phyloP scores from a whole-genome alignment of 306 rosid species.

The Dryas alaskensis region DNA sequence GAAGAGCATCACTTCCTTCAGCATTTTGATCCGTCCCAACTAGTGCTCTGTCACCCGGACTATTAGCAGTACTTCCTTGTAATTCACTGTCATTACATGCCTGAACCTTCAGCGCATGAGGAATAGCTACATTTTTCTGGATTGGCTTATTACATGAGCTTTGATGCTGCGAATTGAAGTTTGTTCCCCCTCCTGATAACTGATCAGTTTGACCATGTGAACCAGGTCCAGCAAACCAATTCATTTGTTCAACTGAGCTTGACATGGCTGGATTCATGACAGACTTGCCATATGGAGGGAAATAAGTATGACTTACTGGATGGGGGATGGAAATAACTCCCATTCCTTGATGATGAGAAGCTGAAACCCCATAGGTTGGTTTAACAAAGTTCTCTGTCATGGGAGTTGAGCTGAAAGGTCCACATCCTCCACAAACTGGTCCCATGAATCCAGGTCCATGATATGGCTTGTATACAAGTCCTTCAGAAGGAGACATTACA shows the following conservation, averaged over 20 bases:
- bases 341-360: slow-evolving; percentile 52
- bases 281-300: slow-evolving; percentile 70
- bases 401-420: slow-evolving; percentile 56
- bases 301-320: slow-evolving; percentile 52
- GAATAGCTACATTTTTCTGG: slow-evolving; percentile 32
- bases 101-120: slow-evolving; percentile 38
- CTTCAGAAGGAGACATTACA: slow-evolving; percentile 87
- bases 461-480: slow-evolving; percentile 91
- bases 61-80: slow-evolving; percentile 64
- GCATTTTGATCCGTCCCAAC: slow-evolving; percentile 25
- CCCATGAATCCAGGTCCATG: slow-evolving; percentile 64
- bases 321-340: slow-evolving; percentile 45
- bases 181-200: slow-evolving; percentile 33
- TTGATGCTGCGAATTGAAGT: slow-evolving; percentile 41
- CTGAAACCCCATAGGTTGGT: slow-evolving; percentile 57
- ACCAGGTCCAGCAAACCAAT: slow-evolving; percentile 39
- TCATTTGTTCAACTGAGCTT: slow-evolving; percentile 56
- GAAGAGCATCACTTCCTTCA: slow-evolving; percentile 53
- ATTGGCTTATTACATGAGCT: slow-evolving; percentile 42
- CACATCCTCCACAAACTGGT: slow-evolving; percentile 58
- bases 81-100: slow-evolving; percentile 49
- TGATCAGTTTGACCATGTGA: slow-evolving; percentile 28
- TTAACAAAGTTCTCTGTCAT: slow-evolving; percentile 46
- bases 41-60: slow-evolving; percentile 49
- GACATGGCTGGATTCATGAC: slow-evolving; percentile 48